These are phyloP conservation scores for Cryptococcus floricola DNA, from an alignment of 1,284 basidiomycete genomes.

Conservation along the genomic window DNA sequence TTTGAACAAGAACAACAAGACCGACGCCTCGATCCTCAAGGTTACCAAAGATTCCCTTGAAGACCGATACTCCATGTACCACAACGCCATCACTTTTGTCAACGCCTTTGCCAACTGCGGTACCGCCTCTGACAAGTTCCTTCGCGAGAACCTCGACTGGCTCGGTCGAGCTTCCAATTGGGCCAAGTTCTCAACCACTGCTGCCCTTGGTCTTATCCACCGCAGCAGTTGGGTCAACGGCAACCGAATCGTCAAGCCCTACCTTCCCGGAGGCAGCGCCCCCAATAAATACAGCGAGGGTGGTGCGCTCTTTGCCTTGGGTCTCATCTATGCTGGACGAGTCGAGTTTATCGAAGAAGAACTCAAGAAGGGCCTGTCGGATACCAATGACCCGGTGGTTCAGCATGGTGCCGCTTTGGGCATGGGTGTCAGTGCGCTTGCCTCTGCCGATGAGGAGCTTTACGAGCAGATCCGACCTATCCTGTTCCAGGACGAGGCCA, in stretches of 20 bases:
- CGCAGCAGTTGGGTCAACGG: conserved; percentile 92
- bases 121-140: conserved; percentile 86
- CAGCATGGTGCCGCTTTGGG: conserved; percentile 94
- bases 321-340: conserved; percentile 75
- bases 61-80: conserved; percentile 89
- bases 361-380: conserved; percentile 60
- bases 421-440: conserved; percentile 87
- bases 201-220: conserved; percentile 91
- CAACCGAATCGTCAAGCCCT: conserved; percentile 86
- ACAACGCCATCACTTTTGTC: conserved; percentile 88
- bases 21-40: conserved; percentile 84
- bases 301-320: conserved; percentile 88
- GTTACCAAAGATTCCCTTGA: conserved; percentile 91
- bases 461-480: conserved; percentile 86
- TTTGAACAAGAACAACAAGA: conserved; percentile 86
- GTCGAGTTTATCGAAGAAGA: conserved; percentile 65
- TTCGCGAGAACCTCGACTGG: conserved; percentile 94
- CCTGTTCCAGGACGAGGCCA: conserved; percentile 86
- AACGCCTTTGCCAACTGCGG: conserved; percentile 96
- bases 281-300: conserved; percentile 80
- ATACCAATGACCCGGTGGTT: conserved; percentile 68
- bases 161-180: conserved; percentile 88
- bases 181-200: conserved; percentile 95
- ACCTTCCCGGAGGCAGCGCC: conserved; percentile 68
- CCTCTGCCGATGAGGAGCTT: conserved; percentile 76